Percentiles rank a stretch among this genome's conserved stretches.
Conservation (phyloP, 176 grass and related monocot genomes). For the Avena sativa region DNA sequence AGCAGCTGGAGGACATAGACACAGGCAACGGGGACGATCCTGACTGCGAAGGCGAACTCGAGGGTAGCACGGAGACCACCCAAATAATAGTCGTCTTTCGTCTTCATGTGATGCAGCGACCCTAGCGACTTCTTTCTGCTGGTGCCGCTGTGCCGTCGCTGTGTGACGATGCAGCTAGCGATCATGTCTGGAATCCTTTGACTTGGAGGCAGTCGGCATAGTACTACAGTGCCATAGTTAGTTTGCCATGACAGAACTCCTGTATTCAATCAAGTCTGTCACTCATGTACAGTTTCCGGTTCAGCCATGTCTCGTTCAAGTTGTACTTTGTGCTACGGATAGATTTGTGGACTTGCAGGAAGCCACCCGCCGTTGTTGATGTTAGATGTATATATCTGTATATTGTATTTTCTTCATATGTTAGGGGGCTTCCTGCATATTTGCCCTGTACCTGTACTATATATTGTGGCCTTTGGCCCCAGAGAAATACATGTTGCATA, state of each 20-base stretch:
- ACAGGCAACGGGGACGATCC: neutral
- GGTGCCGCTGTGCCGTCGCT: neutral
- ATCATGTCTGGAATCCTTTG: slow-evolving; percentile 32
- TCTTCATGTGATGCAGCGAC: neutral
- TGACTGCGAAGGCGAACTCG: neutral
- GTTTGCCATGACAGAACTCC: neutral
- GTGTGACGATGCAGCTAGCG: slow-evolving; percentile 17
- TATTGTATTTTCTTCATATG: too few relatives aligned
- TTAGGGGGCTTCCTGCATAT: too few relatives aligned
- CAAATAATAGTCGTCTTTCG: neutral
- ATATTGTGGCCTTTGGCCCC: too few relatives aligned
- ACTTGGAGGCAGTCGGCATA: neutral
- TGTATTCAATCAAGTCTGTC: neutral
- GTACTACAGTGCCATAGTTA: too few relatives aligned
- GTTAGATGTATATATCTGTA: too few relatives aligned
- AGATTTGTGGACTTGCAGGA: neutral
- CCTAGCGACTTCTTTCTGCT: neutral
- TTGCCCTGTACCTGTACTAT: too few relatives aligned
- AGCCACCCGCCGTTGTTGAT: neutral
- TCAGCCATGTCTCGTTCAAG: neutral
- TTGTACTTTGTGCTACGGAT: neutral
- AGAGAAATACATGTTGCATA: too few relatives aligned
- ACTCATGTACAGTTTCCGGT: neutral
- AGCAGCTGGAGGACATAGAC: too few relatives aligned
- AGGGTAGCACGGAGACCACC: neutral